These are phyloP conservation scores for Fonsecaea nubica DNA, from an alignment of 2,329 filamentous ascomycete genomes.

Conservation along the genomic window DNA sequence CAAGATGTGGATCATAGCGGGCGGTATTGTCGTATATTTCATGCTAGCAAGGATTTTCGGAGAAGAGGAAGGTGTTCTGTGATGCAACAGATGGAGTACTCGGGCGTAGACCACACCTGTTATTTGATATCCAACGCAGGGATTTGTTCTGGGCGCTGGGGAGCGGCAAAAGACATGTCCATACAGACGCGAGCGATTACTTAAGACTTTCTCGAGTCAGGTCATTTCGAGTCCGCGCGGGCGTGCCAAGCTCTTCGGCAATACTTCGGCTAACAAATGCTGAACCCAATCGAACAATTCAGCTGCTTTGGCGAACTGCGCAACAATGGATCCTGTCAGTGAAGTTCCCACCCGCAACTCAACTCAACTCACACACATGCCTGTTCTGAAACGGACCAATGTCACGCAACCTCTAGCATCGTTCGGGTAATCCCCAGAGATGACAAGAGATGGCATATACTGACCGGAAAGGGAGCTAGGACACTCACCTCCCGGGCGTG, in stretches of 20 bases:
- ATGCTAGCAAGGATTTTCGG: constrained; percentile 31
- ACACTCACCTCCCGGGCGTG: neutral
- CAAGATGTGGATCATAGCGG: constrained; percentile 75
- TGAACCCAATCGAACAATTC: neutral
- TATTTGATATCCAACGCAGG: neutral
- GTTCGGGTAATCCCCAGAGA: neutral
- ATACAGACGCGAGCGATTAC: neutral
- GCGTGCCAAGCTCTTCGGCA: neutral
- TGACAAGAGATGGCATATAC: neutral
- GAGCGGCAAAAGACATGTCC: neutral
- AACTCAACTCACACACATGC: neutral
- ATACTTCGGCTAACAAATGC: neutral
- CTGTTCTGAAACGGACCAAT: neutral
- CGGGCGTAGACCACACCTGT: neutral
- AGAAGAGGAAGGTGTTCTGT: constrained; percentile 23
- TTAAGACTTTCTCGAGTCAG: neutral
- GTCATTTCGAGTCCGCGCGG: neutral
- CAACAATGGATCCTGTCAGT: neutral
- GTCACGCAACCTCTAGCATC: neutral
- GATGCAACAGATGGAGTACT: constrained; percentile 8
- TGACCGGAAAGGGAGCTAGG: neutral
- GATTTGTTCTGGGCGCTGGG: neutral
- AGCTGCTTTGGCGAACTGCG: neutral
- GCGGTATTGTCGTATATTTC: constrained; percentile 79
- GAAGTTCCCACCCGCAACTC: neutral